phyloP scores from a whole-genome alignment of 768 basidiomycete genomes.

The Agaricus sinodeliciosus region DNA sequence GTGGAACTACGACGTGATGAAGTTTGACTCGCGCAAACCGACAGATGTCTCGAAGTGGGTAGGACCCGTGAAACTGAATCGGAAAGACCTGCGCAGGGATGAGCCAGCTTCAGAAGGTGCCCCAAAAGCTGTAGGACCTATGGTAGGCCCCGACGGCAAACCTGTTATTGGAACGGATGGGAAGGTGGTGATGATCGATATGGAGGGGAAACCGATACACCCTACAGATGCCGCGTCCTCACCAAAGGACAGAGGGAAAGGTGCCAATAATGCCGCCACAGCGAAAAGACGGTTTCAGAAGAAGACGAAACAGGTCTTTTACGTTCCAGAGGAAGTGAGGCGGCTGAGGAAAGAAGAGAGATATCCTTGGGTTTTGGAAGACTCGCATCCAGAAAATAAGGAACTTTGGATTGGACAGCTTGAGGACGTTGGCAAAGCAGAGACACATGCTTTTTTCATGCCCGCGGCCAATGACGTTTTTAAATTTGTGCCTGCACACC shows the following conservation, averaged over 20 bases:
- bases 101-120: conserved; percentile 25
- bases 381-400: conserved; percentile 46
- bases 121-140: conserved; percentile 57
- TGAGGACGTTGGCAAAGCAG: conserved; percentile 67
- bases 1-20: conserved; percentile 92
- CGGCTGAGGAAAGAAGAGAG: conserved; percentile 81
- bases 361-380: conserved; percentile 92
- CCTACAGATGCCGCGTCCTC: conserved; percentile 18
- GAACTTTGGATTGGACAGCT: conserved; percentile 81
- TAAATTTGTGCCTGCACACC: conserved; percentile 80
- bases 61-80: conserved; percentile 77
- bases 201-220: conserved; percentile 68
- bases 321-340: conserved; percentile 69
- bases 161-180: conserved; percentile 76
- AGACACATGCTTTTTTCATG: conserved; percentile 80
- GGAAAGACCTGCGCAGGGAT: conserved; percentile 69
- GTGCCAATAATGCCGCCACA: conserved; percentile 23
- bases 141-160: conserved; percentile 81
- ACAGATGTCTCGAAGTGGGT: conserved; percentile 67
- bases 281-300: conserved; percentile 73
- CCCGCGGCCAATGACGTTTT: conserved; percentile 76
- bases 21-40: conserved; percentile 72
- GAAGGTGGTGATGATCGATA: conserved; percentile 74
- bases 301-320: conserved; percentile 79
- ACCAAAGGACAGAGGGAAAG: conserved; percentile 39